Base-by-base conservation (phyloP, 192 early-diverging fungal genomes). In the Spizellomyces punctatus region DNA sequence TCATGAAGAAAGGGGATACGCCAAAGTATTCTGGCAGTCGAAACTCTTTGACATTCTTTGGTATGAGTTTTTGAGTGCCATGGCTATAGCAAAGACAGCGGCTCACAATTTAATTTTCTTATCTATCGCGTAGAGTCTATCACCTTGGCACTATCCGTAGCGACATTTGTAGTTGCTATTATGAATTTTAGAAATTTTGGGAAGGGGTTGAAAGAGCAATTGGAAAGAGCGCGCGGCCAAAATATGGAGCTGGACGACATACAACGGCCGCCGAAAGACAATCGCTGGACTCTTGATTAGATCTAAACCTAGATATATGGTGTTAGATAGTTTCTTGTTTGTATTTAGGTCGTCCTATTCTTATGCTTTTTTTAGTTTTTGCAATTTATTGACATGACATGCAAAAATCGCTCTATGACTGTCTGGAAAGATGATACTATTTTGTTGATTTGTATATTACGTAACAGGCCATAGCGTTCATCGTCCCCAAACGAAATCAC, bases 31-130 rank as follows among this genome's bases (percentile, higher is more conserved):
- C 46, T 9, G 83, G 82, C 22, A 83, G 85, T 42, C 73, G 78
- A 47, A 82, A 82, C 21, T 91, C 88, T 68, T 68, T 93, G 47
- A 92, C 87, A 0, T 82, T 93, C 73, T 93, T 92, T 69, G 88
- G 88, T 90, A 86, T 67, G 78, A 67, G 46, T 22, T 55, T 55
- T 27, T n/a, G 50, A 58, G 58, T 47, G 61, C 19, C 46, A 12
- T 36, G 27, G 27, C 27, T 36, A 2, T 59, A 65, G 71, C 27
- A 36, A 36, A 36, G 27, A 36, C 27, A 36, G 27, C 3, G 27
- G n/a, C 6, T 50, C n/a, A 6, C 6, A 1, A 60, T 46, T 46
- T 46, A 56, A n/a, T 41, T 62, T 17, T 49, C 45, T 10, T 19
- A n/a, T 59, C 45, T 17, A 44, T 54, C 4, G 19, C 27, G 27